phyloP scores from a whole-genome alignment of 495 filamentous ascomycete species.

The Glarea lozoyensis region DNA sequence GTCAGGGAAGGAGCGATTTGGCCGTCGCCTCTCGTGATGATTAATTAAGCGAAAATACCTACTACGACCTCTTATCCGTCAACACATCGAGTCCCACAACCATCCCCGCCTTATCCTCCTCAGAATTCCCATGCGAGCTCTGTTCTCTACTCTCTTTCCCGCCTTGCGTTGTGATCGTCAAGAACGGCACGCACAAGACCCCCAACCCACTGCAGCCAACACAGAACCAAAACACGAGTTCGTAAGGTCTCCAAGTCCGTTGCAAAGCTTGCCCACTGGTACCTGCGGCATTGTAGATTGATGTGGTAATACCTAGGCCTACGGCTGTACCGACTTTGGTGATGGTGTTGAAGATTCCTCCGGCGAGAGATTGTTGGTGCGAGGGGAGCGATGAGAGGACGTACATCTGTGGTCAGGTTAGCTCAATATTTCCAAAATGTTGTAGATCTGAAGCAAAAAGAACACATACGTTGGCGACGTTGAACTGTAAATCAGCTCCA shows the following conservation, averaged over 20 bases:
- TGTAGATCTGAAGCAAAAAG: not conserved
- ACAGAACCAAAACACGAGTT: constrained; percentile 45
- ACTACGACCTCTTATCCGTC: no score
- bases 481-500: constrained; percentile 54
- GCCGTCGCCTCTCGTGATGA: no score
- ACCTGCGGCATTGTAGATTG: constrained; percentile 32
- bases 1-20: no score
- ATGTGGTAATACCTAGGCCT: constrained; percentile 44
- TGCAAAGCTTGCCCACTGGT: constrained; percentile 23
- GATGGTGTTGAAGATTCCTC: constrained; percentile 50
- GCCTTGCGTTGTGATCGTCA: constrained; percentile 35
- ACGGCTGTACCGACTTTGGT: constrained; percentile 41
- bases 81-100: no score
- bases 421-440: constrained; percentile 1
- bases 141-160: constrained; percentile 20
- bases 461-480: constrained; percentile 46
- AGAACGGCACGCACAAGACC: constrained; percentile 30
- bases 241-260: constrained; percentile 31
- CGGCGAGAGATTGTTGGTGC: constrained; percentile 47
- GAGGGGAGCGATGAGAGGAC: constrained; percentile 43
- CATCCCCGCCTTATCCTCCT: constrained; percentile 12
- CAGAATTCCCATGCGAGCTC: constrained; percentile 13
- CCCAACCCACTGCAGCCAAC: constrained; percentile 41
- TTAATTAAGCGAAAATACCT: no score
- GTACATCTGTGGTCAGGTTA: constrained; percentile 38